Conservation (phyloP, 352 stramenopile genomes). For the Pseudoperonospora humuli region DNA sequence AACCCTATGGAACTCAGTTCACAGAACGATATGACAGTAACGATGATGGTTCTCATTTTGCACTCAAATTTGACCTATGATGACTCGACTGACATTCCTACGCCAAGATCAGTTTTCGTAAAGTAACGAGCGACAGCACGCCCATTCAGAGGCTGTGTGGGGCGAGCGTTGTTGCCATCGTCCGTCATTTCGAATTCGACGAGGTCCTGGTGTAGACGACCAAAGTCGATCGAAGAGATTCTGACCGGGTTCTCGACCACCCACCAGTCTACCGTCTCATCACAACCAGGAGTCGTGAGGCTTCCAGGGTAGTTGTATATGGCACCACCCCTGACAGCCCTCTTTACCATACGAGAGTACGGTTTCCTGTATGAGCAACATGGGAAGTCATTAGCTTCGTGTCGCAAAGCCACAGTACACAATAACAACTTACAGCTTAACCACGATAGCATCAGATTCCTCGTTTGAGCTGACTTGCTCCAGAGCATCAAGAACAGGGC, state of each 20-base stretch:
- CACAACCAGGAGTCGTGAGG: constrained; percentile 45
- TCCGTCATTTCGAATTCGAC: constrained; percentile 29
- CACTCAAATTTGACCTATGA: no score
- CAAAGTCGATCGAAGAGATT: constrained; percentile 31
- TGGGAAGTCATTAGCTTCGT: constrained; percentile 1
- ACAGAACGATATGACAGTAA: no score
- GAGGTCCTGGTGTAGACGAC: constrained; percentile 26
- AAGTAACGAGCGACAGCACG: no score
- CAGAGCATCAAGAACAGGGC: constrained; percentile 26
- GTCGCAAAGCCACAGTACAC: neutral
- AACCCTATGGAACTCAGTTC: no score
- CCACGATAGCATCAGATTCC: constrained; percentile 2
- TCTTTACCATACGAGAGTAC: constrained; percentile 22
- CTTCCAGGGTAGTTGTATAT: constrained; percentile 68
- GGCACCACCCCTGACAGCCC: constrained; percentile 4
- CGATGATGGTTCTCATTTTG: no score
- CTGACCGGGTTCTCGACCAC: constrained; percentile 41
- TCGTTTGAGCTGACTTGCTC: constrained; percentile 22
- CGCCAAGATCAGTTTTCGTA: no score
- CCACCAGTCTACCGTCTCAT: constrained; percentile 59
- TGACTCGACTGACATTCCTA: no score
- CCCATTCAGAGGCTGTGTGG: constrained; percentile 32
- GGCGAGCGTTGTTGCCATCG: constrained; percentile 37
- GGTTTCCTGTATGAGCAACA: constrained; percentile 19
- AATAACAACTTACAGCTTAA: constrained; percentile 24